phyloP scores from a whole-genome alignment of 495 filamentous ascomycete genomes.

The Cetradonia linearis region DNA sequence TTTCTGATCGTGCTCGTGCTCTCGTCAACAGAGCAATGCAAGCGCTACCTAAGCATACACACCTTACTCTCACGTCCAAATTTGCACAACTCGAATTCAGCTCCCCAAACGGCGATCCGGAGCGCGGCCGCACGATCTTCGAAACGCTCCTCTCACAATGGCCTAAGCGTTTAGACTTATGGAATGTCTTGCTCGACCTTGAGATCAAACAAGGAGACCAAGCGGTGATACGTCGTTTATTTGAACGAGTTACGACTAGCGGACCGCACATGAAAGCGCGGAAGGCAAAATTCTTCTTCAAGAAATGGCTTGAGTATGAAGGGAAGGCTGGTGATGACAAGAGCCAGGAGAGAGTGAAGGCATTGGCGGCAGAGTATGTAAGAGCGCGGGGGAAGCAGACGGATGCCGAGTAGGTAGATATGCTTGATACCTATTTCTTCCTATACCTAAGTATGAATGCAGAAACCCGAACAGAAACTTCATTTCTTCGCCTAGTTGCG shows the following conservation, averaged over 20 bases:
- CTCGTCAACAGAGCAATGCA: slow-evolving; percentile 82
- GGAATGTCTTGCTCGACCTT: slow-evolving; percentile 82
- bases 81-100: slow-evolving; percentile 89
- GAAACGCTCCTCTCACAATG: slow-evolving; percentile 75
- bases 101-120: slow-evolving; percentile 69
- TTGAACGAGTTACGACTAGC: slow-evolving; percentile 54
- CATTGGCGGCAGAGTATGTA: slow-evolving; percentile 61
- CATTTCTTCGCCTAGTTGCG: too few species aligned
- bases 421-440: neutral
- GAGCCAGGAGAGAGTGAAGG: slow-evolving; percentile 60
- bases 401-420: slow-evolving; percentile 16
- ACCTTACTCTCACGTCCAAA: slow-evolving; percentile 68
- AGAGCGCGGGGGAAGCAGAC: slow-evolving; percentile 44
- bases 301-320: slow-evolving; percentile 74
- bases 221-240: slow-evolving; percentile 61
- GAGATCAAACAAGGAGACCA: slow-evolving; percentile 59
- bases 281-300: slow-evolving; percentile 71
- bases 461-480: neutral
- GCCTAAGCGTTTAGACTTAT: slow-evolving; percentile 81
- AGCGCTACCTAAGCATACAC: slow-evolving; percentile 59
- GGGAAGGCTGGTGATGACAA: slow-evolving; percentile 61
- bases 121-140: slow-evolving; percentile 89
- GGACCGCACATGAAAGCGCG: slow-evolving; percentile 51
- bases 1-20: slow-evolving; percentile 63
- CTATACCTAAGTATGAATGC: neutral